phyloP scores from a whole-genome alignment of 768 basidiomycete genomes.

The Lentinus brumalis region DNA sequence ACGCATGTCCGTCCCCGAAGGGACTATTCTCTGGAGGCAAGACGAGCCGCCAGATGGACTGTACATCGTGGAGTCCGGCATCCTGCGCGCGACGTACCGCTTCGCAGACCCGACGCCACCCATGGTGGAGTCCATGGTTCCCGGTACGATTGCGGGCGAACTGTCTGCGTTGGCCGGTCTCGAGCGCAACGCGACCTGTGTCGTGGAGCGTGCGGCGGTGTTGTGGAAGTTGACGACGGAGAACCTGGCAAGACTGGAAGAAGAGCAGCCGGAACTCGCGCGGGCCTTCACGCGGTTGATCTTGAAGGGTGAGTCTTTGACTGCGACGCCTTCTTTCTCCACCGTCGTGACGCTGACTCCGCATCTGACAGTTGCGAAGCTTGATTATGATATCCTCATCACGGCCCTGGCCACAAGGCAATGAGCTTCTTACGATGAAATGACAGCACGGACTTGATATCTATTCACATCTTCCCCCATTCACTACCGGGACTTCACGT shows the following conservation, averaged over 20 bases:
- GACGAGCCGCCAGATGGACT: conserved; percentile 80
- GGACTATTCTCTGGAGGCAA: conserved; percentile 71
- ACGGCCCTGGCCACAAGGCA: conserved; percentile 53
- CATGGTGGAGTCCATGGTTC: conserved; percentile 91
- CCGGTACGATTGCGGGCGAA: conserved; percentile 92
- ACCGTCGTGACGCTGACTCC: conserved; percentile 20
- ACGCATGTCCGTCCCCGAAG: conserved; percentile 56
- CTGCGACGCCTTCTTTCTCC: not conserved
- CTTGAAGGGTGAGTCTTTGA: conserved; percentile 58
- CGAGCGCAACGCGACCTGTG: conserved; percentile 82
- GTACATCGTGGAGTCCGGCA: conserved; percentile 87
- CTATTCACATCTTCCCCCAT: not conserved
- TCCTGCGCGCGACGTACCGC: conserved; percentile 77
- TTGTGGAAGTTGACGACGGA: conserved; percentile 78
- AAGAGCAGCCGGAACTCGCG: conserved; percentile 68
- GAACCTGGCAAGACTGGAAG: conserved; percentile 62
- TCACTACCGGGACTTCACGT: too few relatives aligned
- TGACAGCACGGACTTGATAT: not conserved
- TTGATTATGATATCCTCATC: conserved; percentile 62
- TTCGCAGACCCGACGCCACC: conserved; percentile 68
- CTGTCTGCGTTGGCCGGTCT: conserved; percentile 80
- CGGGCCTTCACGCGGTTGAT: conserved; percentile 66
- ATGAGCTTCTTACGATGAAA: not conserved
- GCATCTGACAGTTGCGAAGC: conserved; percentile 54
- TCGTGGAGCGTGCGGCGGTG: conserved; percentile 75